These are phyloP conservation scores for Yarrowia yakushimensis DNA, from an alignment of 805 yeast genomes.

Conservation along the genomic window DNA sequence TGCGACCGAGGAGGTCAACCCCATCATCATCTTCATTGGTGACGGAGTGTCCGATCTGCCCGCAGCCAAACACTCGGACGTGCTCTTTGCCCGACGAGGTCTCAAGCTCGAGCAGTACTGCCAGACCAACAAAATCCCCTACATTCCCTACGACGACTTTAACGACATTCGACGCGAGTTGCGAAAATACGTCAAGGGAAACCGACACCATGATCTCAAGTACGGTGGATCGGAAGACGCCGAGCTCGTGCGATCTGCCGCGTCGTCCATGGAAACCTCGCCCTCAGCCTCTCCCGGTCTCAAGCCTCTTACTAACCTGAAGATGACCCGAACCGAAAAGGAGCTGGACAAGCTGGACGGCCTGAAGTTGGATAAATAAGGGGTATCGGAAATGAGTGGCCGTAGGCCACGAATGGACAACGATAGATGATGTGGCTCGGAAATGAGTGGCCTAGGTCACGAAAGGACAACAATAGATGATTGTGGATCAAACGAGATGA, in stretches of 20 bases:
- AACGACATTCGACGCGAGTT: constrained; percentile 40
- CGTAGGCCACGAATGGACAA: background rate
- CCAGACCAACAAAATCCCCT: constrained; percentile 41
- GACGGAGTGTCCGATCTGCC: constrained; percentile 53
- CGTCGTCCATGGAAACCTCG: constrained; percentile 21
- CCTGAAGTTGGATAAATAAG: constrained; percentile 5
- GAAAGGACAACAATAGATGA: no score
- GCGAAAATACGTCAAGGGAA: constrained; percentile 21
- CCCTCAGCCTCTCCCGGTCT: constrained; percentile 20
- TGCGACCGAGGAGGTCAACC: constrained; percentile 28
- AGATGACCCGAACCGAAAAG: constrained; percentile 20
- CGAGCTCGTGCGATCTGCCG: constrained; percentile 21
- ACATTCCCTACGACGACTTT: constrained; percentile 44
- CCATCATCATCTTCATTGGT: constrained; percentile 48
- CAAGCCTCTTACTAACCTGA: constrained; percentile 20
- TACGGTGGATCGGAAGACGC: constrained; percentile 19
- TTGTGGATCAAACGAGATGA: no score
- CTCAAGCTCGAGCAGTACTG: constrained; percentile 44
- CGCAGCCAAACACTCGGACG: constrained; percentile 46
- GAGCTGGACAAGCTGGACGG: constrained; percentile 20
- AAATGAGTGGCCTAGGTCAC: no score
- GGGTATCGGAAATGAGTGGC: background rate
- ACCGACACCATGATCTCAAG: constrained; percentile 23
- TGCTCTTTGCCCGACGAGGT: constrained; percentile 45
- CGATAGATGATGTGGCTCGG: background rate